These are phyloP conservation scores for Mycena albidolilacea DNA, from an alignment of 768 basidiomycete genomes.

Conservation along the genomic window DNA sequence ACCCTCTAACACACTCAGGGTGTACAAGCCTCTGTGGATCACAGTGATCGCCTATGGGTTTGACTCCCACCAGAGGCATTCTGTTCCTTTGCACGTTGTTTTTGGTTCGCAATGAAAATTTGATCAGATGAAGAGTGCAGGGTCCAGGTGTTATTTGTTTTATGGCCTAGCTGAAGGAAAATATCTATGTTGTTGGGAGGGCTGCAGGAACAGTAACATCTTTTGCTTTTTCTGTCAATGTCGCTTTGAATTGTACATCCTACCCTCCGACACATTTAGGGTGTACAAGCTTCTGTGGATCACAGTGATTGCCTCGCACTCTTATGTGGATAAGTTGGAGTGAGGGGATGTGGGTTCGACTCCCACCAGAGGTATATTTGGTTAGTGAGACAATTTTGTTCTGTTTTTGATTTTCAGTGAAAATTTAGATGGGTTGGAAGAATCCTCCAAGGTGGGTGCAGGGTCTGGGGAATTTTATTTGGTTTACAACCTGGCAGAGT, in stretches of 20 bases:
- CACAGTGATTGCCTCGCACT: not conserved
- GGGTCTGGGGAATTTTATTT: too few relatives aligned
- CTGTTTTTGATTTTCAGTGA: too few relatives aligned
- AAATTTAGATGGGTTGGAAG: too few relatives aligned
- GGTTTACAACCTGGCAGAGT: too few relatives aligned
- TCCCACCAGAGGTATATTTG: not conserved
- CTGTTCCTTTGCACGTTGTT: not conserved
- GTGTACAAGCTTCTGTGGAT: not conserved
- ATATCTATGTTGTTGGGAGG: too few relatives aligned
- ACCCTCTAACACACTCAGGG: not conserved
- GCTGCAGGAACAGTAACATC: too few relatives aligned
- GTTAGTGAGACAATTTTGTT: too few relatives aligned
- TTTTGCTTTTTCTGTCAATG: too few relatives aligned
- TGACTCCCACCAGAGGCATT: conserved; percentile 5
- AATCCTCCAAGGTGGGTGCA: too few relatives aligned
- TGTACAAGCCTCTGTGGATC: not conserved
- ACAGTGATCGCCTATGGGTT: not conserved
- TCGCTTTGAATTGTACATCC: too few relatives aligned
- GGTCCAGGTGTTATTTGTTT: not conserved
- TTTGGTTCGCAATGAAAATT: not conserved
- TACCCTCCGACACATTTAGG: not conserved
- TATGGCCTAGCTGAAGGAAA: not conserved
- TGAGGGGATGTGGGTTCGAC: not conserved
- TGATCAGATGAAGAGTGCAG: not conserved
- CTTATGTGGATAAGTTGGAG: not conserved